phyloP scores from a whole-genome alignment of 2,329 filamentous ascomycete genomes.

The Fusarium mexicanum region DNA sequence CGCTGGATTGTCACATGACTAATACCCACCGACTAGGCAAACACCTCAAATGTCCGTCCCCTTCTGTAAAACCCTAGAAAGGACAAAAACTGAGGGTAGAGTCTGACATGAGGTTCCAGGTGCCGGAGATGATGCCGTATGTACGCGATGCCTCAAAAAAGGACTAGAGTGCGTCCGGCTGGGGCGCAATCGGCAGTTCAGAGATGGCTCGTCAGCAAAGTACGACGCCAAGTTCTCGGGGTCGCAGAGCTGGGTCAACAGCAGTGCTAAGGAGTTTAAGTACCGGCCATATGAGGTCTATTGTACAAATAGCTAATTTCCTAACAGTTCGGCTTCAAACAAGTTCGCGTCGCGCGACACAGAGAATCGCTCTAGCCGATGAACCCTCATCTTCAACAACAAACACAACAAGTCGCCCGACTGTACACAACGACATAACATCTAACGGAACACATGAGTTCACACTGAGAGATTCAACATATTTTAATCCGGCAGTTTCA shows the following conservation, averaged over 20 bases:
- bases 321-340: slow-evolving; percentile 32
- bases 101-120: background rate
- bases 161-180: slow-evolving; percentile 23
- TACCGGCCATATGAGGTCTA: too few species aligned
- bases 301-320: rapidly evolving
- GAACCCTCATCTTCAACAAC: rapidly evolving
- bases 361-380: slow-evolving; percentile 13
- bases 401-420: background rate
- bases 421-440: background rate
- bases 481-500: background rate
- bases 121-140: slow-evolving; percentile 5
- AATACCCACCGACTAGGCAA: slow-evolving; percentile 12
- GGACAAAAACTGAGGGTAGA: background rate
- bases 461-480: background rate
- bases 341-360: background rate
- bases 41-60: slow-evolving; percentile 36
- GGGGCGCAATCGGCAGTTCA: slow-evolving; percentile 17
- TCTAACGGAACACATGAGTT: too few species aligned
- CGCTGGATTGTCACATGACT: too few species aligned
- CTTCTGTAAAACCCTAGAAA: background rate
- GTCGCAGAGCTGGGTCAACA: slow-evolving; percentile 34
- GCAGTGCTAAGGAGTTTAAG: slow-evolving; percentile 34
- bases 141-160: slow-evolving; percentile 17
- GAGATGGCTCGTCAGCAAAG: slow-evolving; percentile 35
- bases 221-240: slow-evolving; percentile 36